Evolutionary conservation across 2,329 filamentous ascomycete species (phyloP).

Genomic region (Rhexocercosporidium sp.): DNA sequence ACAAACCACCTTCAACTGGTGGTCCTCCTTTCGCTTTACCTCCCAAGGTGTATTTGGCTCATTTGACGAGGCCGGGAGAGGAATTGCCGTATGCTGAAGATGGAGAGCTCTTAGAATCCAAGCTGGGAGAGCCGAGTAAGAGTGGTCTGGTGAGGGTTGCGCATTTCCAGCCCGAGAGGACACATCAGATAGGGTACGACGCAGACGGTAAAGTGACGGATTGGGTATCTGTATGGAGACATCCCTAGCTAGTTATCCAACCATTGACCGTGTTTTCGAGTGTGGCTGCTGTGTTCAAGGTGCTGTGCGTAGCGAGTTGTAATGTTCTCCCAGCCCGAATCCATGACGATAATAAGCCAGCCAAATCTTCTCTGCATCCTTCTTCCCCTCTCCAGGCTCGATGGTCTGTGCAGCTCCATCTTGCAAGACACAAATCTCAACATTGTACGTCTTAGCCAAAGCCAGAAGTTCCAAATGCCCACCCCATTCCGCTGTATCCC

Average conservation of each 20-base stretch:
- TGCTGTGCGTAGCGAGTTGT: slow-evolving; percentile 77
- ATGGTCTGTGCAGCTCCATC: slow-evolving; percentile 83
- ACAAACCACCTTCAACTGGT: slow-evolving; percentile 66
- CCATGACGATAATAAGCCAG: slow-evolving; percentile 94
- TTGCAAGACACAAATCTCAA: slow-evolving; percentile 85
- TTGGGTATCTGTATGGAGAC: slow-evolving; percentile 60
- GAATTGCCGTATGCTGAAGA: slow-evolving; percentile 65
- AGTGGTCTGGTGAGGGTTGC: slow-evolving; percentile 50
- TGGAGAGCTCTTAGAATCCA: slow-evolving; percentile 53
- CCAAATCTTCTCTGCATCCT: slow-evolving; percentile 68
- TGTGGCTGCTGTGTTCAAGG: slow-evolving; percentile 28
- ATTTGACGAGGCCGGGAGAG: slow-evolving; percentile 72
- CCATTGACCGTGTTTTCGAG: neutral
- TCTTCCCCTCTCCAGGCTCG: slow-evolving; percentile 52
- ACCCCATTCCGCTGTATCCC: slow-evolving; percentile 93
- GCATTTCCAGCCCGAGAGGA: slow-evolving; percentile 56
- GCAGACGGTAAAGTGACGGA: slow-evolving; percentile 55
- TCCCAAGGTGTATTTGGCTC: slow-evolving; percentile 72
- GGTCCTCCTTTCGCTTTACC: slow-evolving; percentile 78
- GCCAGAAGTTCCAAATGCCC: slow-evolving; percentile 90
- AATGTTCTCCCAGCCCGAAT: slow-evolving; percentile 95
- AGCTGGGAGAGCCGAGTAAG: slow-evolving; percentile 50
- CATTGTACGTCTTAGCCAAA: slow-evolving; percentile 78
- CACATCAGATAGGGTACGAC: slow-evolving; percentile 53
- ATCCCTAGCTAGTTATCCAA: slow-evolving; percentile 30